Base-by-base conservation (phyloP, 306 rosid species). In the Senna tora region DNA sequence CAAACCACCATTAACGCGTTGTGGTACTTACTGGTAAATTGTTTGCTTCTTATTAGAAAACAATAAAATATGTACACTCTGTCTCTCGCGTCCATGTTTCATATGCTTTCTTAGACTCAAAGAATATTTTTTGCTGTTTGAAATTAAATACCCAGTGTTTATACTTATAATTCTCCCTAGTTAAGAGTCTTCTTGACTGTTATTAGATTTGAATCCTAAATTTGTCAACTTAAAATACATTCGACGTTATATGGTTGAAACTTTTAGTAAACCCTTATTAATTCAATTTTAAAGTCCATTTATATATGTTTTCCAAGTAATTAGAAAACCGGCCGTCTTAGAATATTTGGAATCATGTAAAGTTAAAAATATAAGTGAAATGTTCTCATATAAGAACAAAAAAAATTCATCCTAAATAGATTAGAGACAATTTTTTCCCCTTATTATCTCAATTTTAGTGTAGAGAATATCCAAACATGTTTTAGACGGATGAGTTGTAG, bases 151-250 rank as follows among this genome's bases (percentile, higher is more conserved):
- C 25, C 25, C 30, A 25, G 30, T 25, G 30, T 25, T 25, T 25
- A 25, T 69, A 0, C 19, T 55, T 41, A 15, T n/a, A n/a, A n/a
- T 9, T 57, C 30, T 16, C 47, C 79, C 28, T 42, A 43, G 19
- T 55, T 46, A 13, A 16, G 30, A 52, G 61, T 59, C 54, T 41
- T 32, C 7, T 9, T 14, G 11, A 54, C 51, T 21, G 14, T 49
- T 28, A 58, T 32, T 5, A 19, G 60, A 57, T 36, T 47, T 36
- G 74, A 80, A 75, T 72, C 9, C 38, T 33, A 43, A 59, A 16
- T 46, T 45, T 69, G 58, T 75, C 77, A 69, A 80, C 60, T 56
- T 65, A 57, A 50, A 57, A 30, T 12, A 36, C 10, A 6, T 39
- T 13, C 33, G 34, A 19, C 33, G 38, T 42, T 10, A 2, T 9